These are phyloP conservation scores for Backusella mclennaniae DNA, from an alignment of 192 early-diverging fungal species.

Conservation along the genomic window DNA sequence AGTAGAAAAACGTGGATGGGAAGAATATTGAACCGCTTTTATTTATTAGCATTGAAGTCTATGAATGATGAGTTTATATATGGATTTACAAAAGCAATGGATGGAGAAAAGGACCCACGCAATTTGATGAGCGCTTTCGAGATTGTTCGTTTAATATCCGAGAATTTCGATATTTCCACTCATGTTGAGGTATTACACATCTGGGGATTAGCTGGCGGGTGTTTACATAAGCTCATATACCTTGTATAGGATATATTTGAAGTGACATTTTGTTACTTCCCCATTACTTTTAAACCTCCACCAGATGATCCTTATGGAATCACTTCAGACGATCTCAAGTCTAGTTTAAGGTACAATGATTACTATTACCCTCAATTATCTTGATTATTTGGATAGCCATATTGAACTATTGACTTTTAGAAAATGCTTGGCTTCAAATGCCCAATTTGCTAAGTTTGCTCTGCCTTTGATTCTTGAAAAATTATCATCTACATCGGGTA, in stretches of 20 bases:
- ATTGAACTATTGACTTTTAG: slow-evolving; percentile 22
- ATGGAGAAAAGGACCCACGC: slow-evolving; percentile 99
- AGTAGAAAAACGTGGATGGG: not conserved
- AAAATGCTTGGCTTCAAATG: slow-evolving; percentile 74
- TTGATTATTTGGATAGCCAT: not conserved
- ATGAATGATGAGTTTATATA: slow-evolving; percentile 73
- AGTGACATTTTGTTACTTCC: slow-evolving; percentile 98
- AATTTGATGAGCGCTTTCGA: slow-evolving; percentile 89
- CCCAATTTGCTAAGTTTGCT: slow-evolving; percentile 76
- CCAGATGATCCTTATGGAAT: slow-evolving; percentile 95
- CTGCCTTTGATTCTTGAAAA: slow-evolving; percentile 92
- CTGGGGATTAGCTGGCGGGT: not conserved
- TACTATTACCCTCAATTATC: not conserved
- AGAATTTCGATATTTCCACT: slow-evolving; percentile 73
- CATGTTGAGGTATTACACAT: slow-evolving; percentile 64
- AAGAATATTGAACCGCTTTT: not conserved
- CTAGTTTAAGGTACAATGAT: slow-evolving; percentile 56
- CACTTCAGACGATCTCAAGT: slow-evolving; percentile 89
- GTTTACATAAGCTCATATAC: not conserved
- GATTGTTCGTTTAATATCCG: slow-evolving; percentile 66
- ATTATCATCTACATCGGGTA: slow-evolving; percentile 76
- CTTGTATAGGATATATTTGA: slow-evolving; percentile 83
- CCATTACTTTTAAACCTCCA: slow-evolving; percentile 96
- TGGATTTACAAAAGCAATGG: slow-evolving; percentile 85
- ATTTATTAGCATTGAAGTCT: slow-evolving; percentile 51